Conservation (phyloP, 345 rosid species). For the Arabidopsis arenosa region DNA sequence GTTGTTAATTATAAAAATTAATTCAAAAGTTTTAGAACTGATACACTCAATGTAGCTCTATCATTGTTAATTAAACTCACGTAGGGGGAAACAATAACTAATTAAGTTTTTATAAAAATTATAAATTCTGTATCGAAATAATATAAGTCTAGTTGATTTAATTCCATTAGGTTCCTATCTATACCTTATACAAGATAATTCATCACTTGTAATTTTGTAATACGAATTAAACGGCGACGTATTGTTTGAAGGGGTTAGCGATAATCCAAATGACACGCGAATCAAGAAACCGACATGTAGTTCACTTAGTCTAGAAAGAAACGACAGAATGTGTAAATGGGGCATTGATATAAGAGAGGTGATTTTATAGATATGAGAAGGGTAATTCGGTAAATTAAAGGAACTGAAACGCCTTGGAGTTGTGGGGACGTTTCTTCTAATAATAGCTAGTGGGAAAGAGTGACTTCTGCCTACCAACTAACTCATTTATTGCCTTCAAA, state of each 20-base stretch:
- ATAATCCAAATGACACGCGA: not conserved
- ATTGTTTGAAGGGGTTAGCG: not conserved
- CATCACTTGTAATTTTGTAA: not conserved
- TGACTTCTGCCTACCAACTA: constrained; percentile 44
- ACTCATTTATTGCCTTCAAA: constrained; percentile 39
- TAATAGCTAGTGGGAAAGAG: constrained; percentile 44
- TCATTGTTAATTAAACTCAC: constrained; percentile 29
- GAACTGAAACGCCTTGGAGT: constrained; percentile 39
- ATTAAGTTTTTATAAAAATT: not conserved
- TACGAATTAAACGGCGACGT: not conserved
- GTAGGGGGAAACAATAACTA: not conserved
- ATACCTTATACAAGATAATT: not conserved
- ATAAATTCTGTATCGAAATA: not conserved
- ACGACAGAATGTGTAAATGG: constrained; percentile 30
- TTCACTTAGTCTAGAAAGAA: not conserved
- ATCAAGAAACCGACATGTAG: constrained; percentile 12
- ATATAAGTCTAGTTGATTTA: not conserved
- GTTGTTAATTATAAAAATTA: not conserved
- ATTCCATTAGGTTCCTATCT: not conserved
- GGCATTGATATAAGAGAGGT: not conserved
- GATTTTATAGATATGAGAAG: not conserved
- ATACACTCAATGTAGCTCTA: constrained; percentile 9
- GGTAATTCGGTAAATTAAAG: constrained; percentile 17
- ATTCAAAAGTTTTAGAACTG: not conserved
- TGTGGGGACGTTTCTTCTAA: constrained; percentile 42